A percentile compares a stretch with the other conserved stretches of the same genome.
Evolutionary conservation across 805 yeast genomes (phyloP).

Genomic region (Sugiyamaella lignohabitans): DNA sequence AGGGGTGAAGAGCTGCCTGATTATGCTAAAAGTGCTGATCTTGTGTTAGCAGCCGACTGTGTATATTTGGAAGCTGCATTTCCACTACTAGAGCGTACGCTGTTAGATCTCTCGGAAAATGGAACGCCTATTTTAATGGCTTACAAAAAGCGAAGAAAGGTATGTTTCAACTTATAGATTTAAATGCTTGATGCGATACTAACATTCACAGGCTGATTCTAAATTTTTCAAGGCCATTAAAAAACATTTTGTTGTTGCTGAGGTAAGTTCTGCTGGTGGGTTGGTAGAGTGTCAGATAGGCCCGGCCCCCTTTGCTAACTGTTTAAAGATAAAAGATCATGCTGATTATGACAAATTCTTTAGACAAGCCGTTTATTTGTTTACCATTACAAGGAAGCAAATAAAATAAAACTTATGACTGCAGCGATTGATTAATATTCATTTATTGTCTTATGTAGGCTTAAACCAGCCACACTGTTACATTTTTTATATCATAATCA

Average conservation of each 20-base stretch:
- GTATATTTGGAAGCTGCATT: conserved; percentile 51
- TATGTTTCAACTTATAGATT: conserved; percentile 11
- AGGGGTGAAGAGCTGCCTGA: conserved; percentile 37
- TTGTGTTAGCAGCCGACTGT: conserved; percentile 54
- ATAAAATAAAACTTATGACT: too few species aligned
- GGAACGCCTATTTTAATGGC: conserved; percentile 45
- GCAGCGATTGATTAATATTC: too few species aligned
- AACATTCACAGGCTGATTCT: conserved; percentile 31
- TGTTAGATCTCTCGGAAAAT: conserved; percentile 37
- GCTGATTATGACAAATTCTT: conserved; percentile 32
- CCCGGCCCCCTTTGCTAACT: too few species aligned
- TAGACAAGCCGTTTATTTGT: conserved; percentile 38
- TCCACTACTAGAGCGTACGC: conserved; percentile 44
- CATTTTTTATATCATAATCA: too few species aligned
- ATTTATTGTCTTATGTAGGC: too few species aligned
- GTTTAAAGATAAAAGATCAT: conserved; percentile 25
- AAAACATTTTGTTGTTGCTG: conserved; percentile 27
- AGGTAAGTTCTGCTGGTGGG: conserved; percentile 19
- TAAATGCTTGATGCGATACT: conserved; percentile 15
- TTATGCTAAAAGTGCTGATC: conserved; percentile 35
- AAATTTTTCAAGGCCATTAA: conserved; percentile 33
- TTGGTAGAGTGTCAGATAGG: too few species aligned
- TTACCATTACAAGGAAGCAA: conserved; percentile 30
- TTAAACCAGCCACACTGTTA: too few species aligned
- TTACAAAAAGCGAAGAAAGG: conserved; percentile 48